Evolutionary conservation across 139 green algal species (phyloP), one percentile per base, ranked within the genome.

Genomic region (Coelastrella sp.): DNA sequence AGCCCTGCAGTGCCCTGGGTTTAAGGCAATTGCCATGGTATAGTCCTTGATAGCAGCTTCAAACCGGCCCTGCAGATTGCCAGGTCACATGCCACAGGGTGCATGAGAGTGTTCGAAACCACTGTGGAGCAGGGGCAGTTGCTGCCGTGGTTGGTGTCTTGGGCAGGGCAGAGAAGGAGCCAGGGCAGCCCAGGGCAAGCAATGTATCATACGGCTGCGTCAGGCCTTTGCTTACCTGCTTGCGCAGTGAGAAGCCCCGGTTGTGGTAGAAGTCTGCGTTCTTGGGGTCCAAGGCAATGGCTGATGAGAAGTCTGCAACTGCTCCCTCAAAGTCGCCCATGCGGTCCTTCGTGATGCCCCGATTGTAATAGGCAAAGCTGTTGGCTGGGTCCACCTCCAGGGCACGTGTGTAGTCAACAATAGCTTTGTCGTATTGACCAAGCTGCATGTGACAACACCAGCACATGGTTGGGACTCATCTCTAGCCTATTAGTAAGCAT

Each of bases 251-350:
- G 89, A 98, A 99, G 22, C 97, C 97, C 2, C 96, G 83, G 92
- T 98, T 98, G 95, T 99, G 97, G 91, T 97, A 97, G 85, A 97
- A 98, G 92, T 99, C 97, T 3, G 96, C 94, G 80, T 96, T 97
- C 10, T 20, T 73, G 0, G 93, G 93, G 86, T 98, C 96, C 80
- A 97, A 65, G 11, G 80, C 76, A 16, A 98, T 98, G n/a, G 96
- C 96, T 4, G 87, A 56, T 0, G 84, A 94, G 89, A 98, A 98
- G 87, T 96, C 93, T 19, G 89, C 93, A 60, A 98, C 93, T 2
- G 96, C 96, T 1, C 90, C 93, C 2, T 83, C 71, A 73, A 95
- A 98, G 85, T 96, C 90, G 1, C 80, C 90, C 66, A 93, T 76
- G 61, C 91, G 82, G 85, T 95, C 92, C 32, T 88, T 90, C 0